phyloP scores from a whole-genome alignment of 176 grass and related monocot species.

The Musa troglodytarum region DNA sequence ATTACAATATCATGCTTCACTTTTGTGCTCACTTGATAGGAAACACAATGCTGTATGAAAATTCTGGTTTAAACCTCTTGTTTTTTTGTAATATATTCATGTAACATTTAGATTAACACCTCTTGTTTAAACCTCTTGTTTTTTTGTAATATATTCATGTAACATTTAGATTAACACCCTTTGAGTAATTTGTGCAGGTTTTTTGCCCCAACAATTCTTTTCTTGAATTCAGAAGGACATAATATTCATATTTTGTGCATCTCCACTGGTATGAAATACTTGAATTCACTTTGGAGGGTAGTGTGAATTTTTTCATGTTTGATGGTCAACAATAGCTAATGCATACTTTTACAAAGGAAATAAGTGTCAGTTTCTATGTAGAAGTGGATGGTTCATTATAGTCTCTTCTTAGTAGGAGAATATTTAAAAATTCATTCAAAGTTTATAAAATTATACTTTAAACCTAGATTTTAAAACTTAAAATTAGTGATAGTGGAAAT shows the following conservation, averaged over 20 bases:
- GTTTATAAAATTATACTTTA: too few relatives aligned
- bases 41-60: not conserved
- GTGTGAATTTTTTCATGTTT: not conserved
- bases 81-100: constrained; percentile 8
- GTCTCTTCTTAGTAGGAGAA: too few relatives aligned
- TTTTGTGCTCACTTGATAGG: not conserved
- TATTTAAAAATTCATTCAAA: too few relatives aligned
- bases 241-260: constrained; percentile 72
- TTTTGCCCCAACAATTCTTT: constrained; percentile 71
- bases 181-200: constrained; percentile 49
- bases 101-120: not conserved
- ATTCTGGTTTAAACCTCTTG: not conserved
- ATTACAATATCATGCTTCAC: not conserved
- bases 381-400: too few relatives aligned
- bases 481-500: too few relatives aligned
- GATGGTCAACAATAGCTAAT: not conserved
- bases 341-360: too few relatives aligned
- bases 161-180: not conserved
- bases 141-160: constrained; percentile 7
- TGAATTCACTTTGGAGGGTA: not conserved
- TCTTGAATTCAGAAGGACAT: constrained; percentile 62
- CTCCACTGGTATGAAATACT: constrained; percentile 41
- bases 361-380: too few relatives aligned
- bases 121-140: not conserved
- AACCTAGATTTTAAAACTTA: too few relatives aligned